Base-by-base conservation (phyloP, 495 filamentous ascomycete species). In the Xanthoparmelia taractica region DNA sequence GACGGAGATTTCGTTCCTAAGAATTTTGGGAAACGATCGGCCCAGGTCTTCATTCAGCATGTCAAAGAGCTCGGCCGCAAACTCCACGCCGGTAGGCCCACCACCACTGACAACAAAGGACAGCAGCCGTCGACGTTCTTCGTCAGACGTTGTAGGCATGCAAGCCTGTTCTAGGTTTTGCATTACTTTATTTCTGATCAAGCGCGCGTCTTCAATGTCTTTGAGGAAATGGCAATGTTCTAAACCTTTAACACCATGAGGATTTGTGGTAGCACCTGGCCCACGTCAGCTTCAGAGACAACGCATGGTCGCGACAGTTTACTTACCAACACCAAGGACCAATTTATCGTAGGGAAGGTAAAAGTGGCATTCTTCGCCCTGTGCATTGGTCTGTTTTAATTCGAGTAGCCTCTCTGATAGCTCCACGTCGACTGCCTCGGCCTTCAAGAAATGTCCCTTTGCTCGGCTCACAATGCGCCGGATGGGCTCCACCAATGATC, bases 271-370 rank as follows among this genome's bases (percentile, higher is more conserved):
- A 38, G 92, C 96, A 31, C 94, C 85, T 87, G 10, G 57, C 27
- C 20, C 48, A 47, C 3, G 31, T 65, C 63, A 72, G 67, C 63
- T 59, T 45, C 13, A 31, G 17, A 18, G 43, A 47, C n/a, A 27
- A 40, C 40, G 36, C 11, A 17, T 11, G n/a, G 17, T 8, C 20
- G 27, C 38, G 15, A 27, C 20, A 27, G 23, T n/a, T n/a, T 33
- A 71, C 83, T 63, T 76, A 87, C 85, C 94, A 60, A 97, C 92
- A 62, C 85, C 92, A 68, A 99, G 79, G 25, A 99, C 91, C n/a
- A 99, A 80, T 77, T 99, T 99, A 72, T 99, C 95, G 68, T 99
- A 99, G 0, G 95, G 95, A 2, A 99, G 76, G 77, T 99, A 99
- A 75, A 99, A 97, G 45, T 83, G 78, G 64, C 84, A 78, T 68